Percentiles rank a stretch among this genome's conserved stretches.
These are phyloP conservation scores for Triticum turgidum DNA, from an alignment of 176 grass and related monocot genomes.

Conservation along the genomic window DNA sequence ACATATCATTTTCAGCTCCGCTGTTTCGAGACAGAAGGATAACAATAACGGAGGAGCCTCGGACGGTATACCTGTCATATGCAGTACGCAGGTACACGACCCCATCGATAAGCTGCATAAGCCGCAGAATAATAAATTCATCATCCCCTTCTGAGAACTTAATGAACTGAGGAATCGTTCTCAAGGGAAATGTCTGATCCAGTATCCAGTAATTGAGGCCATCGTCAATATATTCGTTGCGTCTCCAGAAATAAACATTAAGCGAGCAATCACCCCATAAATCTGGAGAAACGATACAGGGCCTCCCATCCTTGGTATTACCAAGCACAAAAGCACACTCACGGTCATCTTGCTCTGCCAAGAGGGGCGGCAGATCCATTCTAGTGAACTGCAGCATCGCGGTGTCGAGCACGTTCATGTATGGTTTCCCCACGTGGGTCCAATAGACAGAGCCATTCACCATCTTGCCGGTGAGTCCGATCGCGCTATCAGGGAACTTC, in stretches of 20 bases:
- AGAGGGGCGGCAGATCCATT: neutral
- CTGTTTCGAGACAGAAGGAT: neutral
- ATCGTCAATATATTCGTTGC: neutral
- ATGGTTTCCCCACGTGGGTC: neutral
- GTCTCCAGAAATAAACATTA: neutral
- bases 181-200: neutral
- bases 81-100: neutral
- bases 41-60: neutral
- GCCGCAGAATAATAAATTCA: neutral
- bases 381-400: neutral
- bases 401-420: neutral
- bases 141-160: neutral
- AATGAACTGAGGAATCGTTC: neutral
- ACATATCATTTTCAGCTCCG: neutral
- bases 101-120: neutral
- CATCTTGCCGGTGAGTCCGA: neutral
- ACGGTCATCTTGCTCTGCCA: neutral
- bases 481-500: neutral
- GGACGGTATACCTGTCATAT: neutral
- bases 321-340: neutral
- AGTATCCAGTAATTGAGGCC: neutral
- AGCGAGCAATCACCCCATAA: neutral
- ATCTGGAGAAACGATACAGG: neutral
- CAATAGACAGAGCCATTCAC: neutral
- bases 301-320: neutral